phyloP scores from a whole-genome alignment of 192 early-diverging fungal species.

The Ambispora gerdemannii region DNA sequence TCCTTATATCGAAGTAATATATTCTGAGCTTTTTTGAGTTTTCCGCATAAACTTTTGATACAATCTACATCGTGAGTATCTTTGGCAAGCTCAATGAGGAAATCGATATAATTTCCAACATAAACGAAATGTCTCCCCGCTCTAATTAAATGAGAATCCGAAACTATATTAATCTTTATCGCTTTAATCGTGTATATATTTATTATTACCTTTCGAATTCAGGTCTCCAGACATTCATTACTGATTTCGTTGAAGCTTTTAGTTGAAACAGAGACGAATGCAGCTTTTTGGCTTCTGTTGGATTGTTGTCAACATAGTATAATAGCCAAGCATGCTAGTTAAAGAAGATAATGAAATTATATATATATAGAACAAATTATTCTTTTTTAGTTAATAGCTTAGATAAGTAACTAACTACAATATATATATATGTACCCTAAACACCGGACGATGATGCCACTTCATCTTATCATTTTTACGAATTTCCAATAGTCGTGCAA shows the following conservation, averaged over 20 bases:
- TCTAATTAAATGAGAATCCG: constrained; percentile 33
- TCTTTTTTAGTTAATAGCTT: background rate
- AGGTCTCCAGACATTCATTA: constrained; percentile 73
- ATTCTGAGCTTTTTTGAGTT: constrained; percentile 11
- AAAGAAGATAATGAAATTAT: background rate
- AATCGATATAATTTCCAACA: constrained; percentile 63
- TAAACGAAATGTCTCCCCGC: constrained; percentile 77
- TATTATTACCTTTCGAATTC: constrained; percentile 66
- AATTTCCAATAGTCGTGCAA: constrained; percentile 38
- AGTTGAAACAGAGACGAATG: constrained; percentile 59
- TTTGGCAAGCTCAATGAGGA: constrained; percentile 52
- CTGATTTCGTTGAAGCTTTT: constrained; percentile 48
- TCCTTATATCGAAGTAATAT: constrained; percentile 3
- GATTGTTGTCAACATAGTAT: constrained; percentile 53
- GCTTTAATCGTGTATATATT: background rate
- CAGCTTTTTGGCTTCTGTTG: constrained; percentile 56
- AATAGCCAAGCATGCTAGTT: constrained; percentile 62
- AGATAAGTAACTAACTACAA: background rate
- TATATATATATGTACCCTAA: constrained; percentile 45
- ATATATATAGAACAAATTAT: background rate
- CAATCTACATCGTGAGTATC: background rate
- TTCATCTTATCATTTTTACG: constrained; percentile 60
- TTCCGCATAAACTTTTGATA: background rate
- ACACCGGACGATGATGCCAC: constrained; percentile 71
- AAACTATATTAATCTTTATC: background rate